Conservation (phyloP, 1,284 basidiomycete species). For the Puccinia coronata region DNA sequence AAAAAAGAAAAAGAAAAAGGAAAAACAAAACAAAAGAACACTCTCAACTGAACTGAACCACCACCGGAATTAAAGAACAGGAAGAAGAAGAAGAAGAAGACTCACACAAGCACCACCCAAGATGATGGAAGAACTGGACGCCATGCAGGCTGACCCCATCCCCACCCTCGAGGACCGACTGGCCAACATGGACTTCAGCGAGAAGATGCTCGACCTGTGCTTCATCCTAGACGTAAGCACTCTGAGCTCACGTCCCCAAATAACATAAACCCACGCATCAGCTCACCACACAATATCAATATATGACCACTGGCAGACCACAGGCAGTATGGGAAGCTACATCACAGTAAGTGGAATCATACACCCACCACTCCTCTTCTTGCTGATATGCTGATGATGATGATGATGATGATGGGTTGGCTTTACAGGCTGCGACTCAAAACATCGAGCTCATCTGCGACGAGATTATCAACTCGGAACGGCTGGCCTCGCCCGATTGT, state of each 20-base stretch:
- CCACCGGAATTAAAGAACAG: no score
- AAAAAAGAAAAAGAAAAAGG: no score
- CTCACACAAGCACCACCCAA: slow-evolving; percentile 1
- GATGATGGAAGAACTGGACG: slow-evolving; percentile 48
- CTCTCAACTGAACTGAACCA: no score
- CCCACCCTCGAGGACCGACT: slow-evolving; percentile 26
- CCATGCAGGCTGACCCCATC: slow-evolving; percentile 6
- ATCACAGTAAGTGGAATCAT: slow-evolving; percentile 20
- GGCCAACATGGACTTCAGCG: slow-evolving; percentile 34
- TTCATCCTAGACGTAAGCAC: slow-evolving; percentile 42
- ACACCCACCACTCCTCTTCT: no score
- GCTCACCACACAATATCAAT: no score
- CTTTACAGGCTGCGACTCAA: slow-evolving; percentile 79
- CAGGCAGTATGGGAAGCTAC: slow-evolving; percentile 47
- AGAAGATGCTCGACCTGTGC: slow-evolving; percentile 42
- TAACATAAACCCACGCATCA: no score
- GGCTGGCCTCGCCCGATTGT: slow-evolving; percentile 79
- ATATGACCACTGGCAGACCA: slow-evolving; percentile 10
- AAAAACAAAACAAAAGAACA: no score
- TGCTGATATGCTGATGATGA: no score
- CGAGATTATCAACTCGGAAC: slow-evolving; percentile 91
- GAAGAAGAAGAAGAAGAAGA: no score
- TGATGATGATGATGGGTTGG: no score
- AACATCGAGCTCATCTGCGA: slow-evolving; percentile 97
- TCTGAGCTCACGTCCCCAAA: no score